Percentiles rank a stretch among this genome's conserved stretches.
Evolutionary conservation across 192 early-diverging fungal species (phyloP).

Genomic region (Podila epicladia): DNA sequence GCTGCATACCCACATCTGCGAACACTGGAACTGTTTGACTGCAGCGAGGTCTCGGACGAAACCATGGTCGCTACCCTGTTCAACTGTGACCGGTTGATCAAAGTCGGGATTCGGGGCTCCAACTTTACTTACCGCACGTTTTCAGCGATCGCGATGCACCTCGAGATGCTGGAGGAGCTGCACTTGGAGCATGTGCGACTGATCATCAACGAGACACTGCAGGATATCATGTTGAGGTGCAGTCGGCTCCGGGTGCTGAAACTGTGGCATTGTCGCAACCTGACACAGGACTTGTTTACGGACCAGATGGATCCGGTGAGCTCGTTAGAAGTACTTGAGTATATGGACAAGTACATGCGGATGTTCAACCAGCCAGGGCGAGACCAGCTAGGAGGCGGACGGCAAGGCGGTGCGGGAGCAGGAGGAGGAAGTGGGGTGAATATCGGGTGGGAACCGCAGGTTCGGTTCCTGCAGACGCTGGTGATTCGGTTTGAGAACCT

Average conservation of each 20-base stretch:
- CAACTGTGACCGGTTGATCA: constrained; percentile 32
- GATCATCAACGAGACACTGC: constrained; percentile 41
- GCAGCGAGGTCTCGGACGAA: constrained; percentile 46
- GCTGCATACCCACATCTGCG: constrained; percentile 4
- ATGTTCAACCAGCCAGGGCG: constrained; percentile 6
- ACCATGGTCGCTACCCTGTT: constrained; percentile 46
- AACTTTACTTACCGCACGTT: constrained; percentile 42
- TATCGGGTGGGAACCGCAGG: constrained; percentile 29
- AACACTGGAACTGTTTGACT: constrained; percentile 13
- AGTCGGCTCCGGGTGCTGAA: constrained; percentile 12
- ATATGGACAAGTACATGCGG: constrained; percentile 42
- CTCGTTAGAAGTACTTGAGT: constrained; percentile 32
- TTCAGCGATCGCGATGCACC: constrained; percentile 27
- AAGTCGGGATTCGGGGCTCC: constrained; percentile 30
- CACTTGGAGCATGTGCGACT: constrained; percentile 40
- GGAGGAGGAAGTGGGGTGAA: not conserved
- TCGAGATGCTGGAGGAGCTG: constrained; percentile 29
- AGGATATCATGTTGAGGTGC: constrained; percentile 32
- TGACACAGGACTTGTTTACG: constrained; percentile 38
- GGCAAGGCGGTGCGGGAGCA: not conserved
- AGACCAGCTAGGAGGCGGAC: not conserved
- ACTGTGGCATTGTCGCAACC: constrained; percentile 43
- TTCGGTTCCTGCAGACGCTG: constrained; percentile 22
- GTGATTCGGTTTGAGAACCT: constrained; percentile 32
- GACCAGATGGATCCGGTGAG: constrained; percentile 11